These are phyloP conservation scores for Terana coerulea DNA, from an alignment of 768 basidiomycete species.

Conservation along the genomic window DNA sequence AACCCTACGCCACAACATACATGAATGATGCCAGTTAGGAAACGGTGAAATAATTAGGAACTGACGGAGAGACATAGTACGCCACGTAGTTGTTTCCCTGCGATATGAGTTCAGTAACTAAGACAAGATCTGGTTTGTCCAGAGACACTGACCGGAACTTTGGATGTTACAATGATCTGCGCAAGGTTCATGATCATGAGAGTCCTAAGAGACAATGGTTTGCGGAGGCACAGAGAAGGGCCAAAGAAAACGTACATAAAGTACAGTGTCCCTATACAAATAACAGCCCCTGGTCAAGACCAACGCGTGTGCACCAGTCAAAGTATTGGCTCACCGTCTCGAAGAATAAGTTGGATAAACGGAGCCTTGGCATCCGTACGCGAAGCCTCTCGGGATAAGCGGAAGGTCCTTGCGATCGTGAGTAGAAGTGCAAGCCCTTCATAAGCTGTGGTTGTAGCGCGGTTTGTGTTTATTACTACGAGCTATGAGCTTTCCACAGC, in stretches of 20 bases:
- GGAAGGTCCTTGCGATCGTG: constrained; percentile 13
- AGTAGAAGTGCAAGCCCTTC: constrained; percentile 14
- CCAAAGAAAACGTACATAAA: constrained; percentile 3
- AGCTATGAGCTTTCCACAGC: not conserved
- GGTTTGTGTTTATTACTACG: constrained; percentile 14
- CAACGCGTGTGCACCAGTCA: not conserved
- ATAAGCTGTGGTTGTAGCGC: constrained; percentile 11
- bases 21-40: not conserved
- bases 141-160: constrained; percentile 4
- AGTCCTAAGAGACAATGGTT: constrained; percentile 1
- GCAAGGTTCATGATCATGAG: constrained; percentile 15
- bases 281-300: not conserved
- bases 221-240: not conserved
- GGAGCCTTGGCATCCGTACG: not conserved
- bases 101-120: not conserved
- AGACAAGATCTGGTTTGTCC: not conserved
- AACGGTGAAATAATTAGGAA: not conserved
- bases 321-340: constrained; percentile 12
- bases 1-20: constrained; percentile 1
- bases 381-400: too few species aligned
- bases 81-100: constrained; percentile 17
- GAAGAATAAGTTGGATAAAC: constrained; percentile 8
- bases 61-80: constrained; percentile 18
- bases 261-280: not conserved
- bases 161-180: constrained; percentile 16